Conservation (phyloP, 2,329 filamentous ascomycete species). For the Daldinia sp. region DNA sequence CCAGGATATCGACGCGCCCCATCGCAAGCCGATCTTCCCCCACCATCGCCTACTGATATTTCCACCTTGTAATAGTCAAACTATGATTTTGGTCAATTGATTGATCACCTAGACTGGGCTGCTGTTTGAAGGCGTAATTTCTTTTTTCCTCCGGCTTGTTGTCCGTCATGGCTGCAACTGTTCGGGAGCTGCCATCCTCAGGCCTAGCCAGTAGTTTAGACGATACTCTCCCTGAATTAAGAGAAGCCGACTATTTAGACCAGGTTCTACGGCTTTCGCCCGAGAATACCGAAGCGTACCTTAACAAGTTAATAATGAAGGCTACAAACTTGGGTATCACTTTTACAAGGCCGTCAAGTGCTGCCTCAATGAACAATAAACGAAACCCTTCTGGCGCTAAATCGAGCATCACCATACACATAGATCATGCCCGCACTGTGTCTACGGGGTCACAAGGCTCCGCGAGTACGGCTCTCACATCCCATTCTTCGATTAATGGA, state of each 20-base stretch:
- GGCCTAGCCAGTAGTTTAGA: conserved; percentile 29
- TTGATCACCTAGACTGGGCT: conserved; percentile 28
- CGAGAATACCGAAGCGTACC: conserved; percentile 37
- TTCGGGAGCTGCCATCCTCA: conserved; percentile 32
- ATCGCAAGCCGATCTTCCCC: conserved; percentile 31
- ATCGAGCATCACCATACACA: conserved; percentile 53
- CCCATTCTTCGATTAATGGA: conserved; percentile 53
- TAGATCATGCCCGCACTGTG: conserved; percentile 54
- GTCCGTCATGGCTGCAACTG: conserved; percentile 39
- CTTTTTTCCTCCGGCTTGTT: conserved; percentile 21
- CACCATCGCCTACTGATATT: conserved; percentile 28
- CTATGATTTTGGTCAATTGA: conserved; percentile 38
- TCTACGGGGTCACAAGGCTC: conserved; percentile 54
- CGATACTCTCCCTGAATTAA: conserved; percentile 41
- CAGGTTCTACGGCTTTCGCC: conserved; percentile 43
- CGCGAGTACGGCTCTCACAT: conserved; percentile 52
- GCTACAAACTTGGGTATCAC: conserved; percentile 51
- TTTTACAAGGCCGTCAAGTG: conserved; percentile 41
- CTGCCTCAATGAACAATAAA: conserved; percentile 45
- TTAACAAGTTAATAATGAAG: conserved; percentile 47
- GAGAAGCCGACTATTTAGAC: conserved; percentile 42
- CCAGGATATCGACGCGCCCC: conserved; percentile 25
- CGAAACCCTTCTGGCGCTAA: conserved; percentile 52
- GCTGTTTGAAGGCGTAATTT: conserved; percentile 19
- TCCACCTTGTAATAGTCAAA: conserved; percentile 33